Base-by-base conservation (phyloP, 768 basidiomycete genomes). In the Naganishia randhawae region DNA sequence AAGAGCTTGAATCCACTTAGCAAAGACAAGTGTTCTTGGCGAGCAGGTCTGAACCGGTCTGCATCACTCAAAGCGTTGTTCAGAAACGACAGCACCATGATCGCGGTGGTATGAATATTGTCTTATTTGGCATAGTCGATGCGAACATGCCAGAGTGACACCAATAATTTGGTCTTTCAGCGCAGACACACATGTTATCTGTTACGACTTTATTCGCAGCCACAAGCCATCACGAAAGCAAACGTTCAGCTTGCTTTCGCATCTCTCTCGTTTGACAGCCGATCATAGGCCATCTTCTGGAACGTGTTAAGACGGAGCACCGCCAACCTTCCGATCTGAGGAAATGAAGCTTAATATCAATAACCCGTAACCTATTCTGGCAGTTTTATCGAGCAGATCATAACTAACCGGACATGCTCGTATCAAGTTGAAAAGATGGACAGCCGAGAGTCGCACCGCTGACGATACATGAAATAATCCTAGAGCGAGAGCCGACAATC, bases 391-490 rank as follows among this genome's bases (percentile, higher is more conserved):
- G 63, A 55, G 70, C 48, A 45, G 69, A 50, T 53, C 51, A 80
- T 7, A 25, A 74, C 87, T 73, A 77, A 95, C 94, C 22, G 90
- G 86, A 75, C 88, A 88, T 29, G 82, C 80, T 53, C 91, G 86
- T 41, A 98, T 76, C 69, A 87, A 86, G 75, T 91, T 88, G 72
- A 98, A 87, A 54, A 96, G 82, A 67, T 92, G 89, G 35, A 97
- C 85, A 0, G 91, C 89, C 17, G 85, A 83, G 33, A 91, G 89
- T 27, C 67, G 55, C 9, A 53, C 67, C 10, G 19, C 91, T 86
- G 37, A 93, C 85, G 8, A 82, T 73, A 71, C 90, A 80, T 98
- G 95, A 81, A 97, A 96, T 7, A 97, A 82, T 11, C 91, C 89
- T 77, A 96, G 93, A 37, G 88, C 88, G 41, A 98, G 82, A 29